A percentile compares a stretch with the other conserved stretches of the same genome.
phyloP scores from a whole-genome alignment of 495 filamentous ascomycete genomes.

The Penicillium canariense region DNA sequence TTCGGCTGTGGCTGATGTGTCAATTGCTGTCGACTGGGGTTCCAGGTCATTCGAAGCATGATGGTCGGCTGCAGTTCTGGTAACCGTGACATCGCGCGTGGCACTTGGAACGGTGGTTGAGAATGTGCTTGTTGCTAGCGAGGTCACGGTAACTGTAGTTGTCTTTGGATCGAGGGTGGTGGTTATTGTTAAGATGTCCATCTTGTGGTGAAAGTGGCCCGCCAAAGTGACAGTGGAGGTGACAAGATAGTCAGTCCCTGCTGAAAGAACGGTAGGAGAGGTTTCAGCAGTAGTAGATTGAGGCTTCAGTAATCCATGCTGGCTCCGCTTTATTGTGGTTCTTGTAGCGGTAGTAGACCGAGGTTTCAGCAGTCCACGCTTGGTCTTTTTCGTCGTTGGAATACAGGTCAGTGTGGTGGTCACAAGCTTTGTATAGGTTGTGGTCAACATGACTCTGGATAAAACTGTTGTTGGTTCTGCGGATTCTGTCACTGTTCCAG shows the following conservation, averaged over 20 bases:
- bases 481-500: neutral
- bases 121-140: neutral
- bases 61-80: neutral
- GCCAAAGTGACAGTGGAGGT: neutral
- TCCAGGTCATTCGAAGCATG: neutral
- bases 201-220: neutral
- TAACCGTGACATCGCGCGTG: neutral
- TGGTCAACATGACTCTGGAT: neutral
- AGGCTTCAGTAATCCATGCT: slow-evolving; percentile 1
- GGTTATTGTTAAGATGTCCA: neutral
- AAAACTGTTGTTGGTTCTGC: neutral
- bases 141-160: neutral
- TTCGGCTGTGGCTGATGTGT: neutral
- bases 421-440: neutral
- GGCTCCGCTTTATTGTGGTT: neutral
- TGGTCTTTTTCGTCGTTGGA: neutral
- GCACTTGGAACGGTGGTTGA: neutral
- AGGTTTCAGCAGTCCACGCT: slow-evolving; percentile 1
- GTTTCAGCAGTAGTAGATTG: neutral
- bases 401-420: slow-evolving; percentile 1
- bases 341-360: neutral
- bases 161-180: neutral
- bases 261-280: neutral
- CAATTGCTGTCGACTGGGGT: neutral
- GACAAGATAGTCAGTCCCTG: neutral